A percentile compares a stretch with the other conserved stretches of the same genome.
Evolutionary conservation across 805 yeast species (phyloP).

Genomic region (Hanseniaspora occidentalis): DNA sequence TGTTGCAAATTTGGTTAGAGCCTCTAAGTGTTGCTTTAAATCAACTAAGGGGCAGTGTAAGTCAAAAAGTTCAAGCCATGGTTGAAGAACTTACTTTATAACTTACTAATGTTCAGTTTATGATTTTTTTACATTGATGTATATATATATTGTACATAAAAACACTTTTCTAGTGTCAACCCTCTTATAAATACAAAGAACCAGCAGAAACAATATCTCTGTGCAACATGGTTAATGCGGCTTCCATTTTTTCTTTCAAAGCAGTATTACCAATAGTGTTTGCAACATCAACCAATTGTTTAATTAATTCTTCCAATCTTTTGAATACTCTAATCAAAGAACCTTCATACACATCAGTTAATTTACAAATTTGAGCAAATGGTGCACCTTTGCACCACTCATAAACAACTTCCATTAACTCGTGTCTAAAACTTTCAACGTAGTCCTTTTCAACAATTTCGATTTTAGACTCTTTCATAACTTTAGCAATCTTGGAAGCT

Average conservation of each 20-base stretch:
- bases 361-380: slow-evolving; percentile 92
- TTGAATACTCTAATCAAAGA: slow-evolving; percentile 89
- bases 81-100: background rate
- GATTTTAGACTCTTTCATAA: slow-evolving; percentile 78
- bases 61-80: background rate
- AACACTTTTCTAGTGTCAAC: too few species aligned
- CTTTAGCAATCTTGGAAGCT: slow-evolving; percentile 84
- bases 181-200: slow-evolving; percentile 56
- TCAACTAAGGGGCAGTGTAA: background rate
- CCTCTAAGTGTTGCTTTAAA: background rate
- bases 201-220: slow-evolving; percentile 97
- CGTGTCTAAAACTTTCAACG: slow-evolving; percentile 81
- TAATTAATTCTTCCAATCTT: slow-evolving; percentile 82
- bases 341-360: slow-evolving; percentile 99
- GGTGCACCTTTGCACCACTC: slow-evolving; percentile 96
- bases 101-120: too few species aligned
- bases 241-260: slow-evolving; percentile 78
- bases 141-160: too few species aligned
- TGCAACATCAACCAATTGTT: slow-evolving; percentile 85
- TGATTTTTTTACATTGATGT: too few species aligned
- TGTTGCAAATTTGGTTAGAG: background rate
- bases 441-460: slow-evolving; percentile 88
- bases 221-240: slow-evolving; percentile 73
- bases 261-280: slow-evolving; percentile 87
- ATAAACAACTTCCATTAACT: slow-evolving; percentile 91